These are phyloP conservation scores for Orbilia brochopaga DNA, from an alignment of 2,329 filamentous ascomycete genomes.

Conservation along the genomic window DNA sequence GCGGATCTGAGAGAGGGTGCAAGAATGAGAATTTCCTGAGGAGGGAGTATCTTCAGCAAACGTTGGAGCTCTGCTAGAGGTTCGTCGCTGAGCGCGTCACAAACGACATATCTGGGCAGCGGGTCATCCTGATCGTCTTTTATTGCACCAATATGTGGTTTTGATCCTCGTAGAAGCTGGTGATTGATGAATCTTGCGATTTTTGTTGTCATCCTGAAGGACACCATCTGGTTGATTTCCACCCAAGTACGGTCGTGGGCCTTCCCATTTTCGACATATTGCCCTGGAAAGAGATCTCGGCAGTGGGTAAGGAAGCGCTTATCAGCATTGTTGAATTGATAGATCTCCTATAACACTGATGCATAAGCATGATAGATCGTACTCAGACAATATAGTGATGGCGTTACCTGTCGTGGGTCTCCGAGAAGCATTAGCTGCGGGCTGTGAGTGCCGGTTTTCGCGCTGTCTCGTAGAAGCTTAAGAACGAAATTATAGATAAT, in stretches of 20 bases:
- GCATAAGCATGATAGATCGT: no score
- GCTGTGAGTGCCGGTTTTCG: slow-evolving; percentile 20
- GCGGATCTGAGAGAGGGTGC: slow-evolving; percentile 40
- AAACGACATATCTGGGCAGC: slow-evolving; percentile 49
- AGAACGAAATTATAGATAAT: slow-evolving; percentile 50
- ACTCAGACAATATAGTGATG: no score
- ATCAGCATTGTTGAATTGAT: slow-evolving; percentile 52
- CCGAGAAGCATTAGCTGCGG: slow-evolving; percentile 49
- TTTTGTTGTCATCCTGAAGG: slow-evolving; percentile 46
- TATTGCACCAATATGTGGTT: slow-evolving; percentile 24
- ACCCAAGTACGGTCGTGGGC: slow-evolving; percentile 33
- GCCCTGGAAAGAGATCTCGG: slow-evolving; percentile 28
- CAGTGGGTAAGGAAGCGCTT: slow-evolving; percentile 49
- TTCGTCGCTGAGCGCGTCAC: slow-evolving; percentile 28
- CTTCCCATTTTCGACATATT: slow-evolving; percentile 29
- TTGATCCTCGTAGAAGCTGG: slow-evolving; percentile 34
- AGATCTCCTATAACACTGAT: slow-evolving; percentile 50
- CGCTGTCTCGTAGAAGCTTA: slow-evolving; percentile 39
- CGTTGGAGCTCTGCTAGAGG: slow-evolving; percentile 34
- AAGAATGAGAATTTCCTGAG: slow-evolving; percentile 47
- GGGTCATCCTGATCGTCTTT: slow-evolving; percentile 33
- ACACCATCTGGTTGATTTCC: slow-evolving; percentile 37
- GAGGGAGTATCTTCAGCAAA: slow-evolving; percentile 23
- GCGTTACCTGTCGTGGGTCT: slow-evolving; percentile 42
- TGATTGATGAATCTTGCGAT: slow-evolving; percentile 42